These are phyloP conservation scores for Wickerhamomyces silvicola DNA, from an alignment of 805 yeast species.

Conservation along the genomic window DNA sequence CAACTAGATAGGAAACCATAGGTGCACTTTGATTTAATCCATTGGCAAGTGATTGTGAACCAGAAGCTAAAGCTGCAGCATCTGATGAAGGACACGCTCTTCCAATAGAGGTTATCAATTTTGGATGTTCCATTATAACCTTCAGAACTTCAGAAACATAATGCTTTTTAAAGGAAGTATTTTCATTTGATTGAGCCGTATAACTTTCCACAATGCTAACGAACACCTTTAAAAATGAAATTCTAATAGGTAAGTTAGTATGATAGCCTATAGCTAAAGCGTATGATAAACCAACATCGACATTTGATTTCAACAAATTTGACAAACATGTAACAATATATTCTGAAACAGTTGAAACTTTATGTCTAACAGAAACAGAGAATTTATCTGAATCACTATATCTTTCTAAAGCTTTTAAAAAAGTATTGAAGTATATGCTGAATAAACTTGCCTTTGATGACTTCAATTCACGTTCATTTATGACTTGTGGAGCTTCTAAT, in stretches of 20 bases:
- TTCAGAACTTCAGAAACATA: conserved; percentile 23
- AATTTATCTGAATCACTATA: conserved; percentile 28
- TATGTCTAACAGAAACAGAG: conserved; percentile 40
- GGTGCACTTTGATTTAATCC: conserved; percentile 35
- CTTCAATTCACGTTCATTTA: conserved; percentile 43
- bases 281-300: conserved; percentile 68
- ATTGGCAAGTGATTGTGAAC: conserved; percentile 51
- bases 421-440: conserved; percentile 62
- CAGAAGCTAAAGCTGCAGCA: conserved; percentile 63
- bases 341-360: conserved; percentile 50
- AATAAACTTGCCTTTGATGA: conserved; percentile 56
- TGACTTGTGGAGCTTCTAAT: conserved; percentile 52
- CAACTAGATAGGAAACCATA: conserved; percentile 48
- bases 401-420: conserved; percentile 38
- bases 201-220: conserved; percentile 49
- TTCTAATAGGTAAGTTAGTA: conserved; percentile 53
- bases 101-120: conserved; percentile 46
- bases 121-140: conserved; percentile 30
- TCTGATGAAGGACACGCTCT: conserved; percentile 61
- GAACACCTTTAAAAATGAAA: conserved; percentile 73
- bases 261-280: conserved; percentile 79
- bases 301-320: conserved; percentile 63
- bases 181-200: conserved; percentile 21
- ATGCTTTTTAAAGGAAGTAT: conserved; percentile 21
- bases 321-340: conserved; percentile 61